These are phyloP conservation scores for Neurospora sp. DNA, from an alignment of 495 filamentous ascomycete genomes.

Conservation along the genomic window DNA sequence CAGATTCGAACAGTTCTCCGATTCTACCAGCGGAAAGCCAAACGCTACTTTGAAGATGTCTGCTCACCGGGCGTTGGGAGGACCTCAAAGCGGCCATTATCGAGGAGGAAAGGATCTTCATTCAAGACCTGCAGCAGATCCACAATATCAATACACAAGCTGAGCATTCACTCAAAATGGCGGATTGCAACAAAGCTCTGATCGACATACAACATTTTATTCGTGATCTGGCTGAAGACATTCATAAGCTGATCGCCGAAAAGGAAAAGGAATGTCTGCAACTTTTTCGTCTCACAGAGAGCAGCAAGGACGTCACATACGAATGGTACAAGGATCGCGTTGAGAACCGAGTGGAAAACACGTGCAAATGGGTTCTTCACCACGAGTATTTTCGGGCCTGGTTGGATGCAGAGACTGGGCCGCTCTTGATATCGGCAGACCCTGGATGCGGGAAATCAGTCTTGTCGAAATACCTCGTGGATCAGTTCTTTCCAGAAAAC, in stretches of 20 bases:
- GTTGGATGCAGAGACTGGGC: constrained; percentile 1
- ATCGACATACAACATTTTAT: not conserved
- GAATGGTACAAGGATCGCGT: constrained; percentile 30
- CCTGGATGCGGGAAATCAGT: constrained; percentile 44
- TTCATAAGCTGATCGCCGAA: not conserved
- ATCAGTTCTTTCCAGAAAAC: constrained; percentile 3
- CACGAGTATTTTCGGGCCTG: constrained; percentile 6
- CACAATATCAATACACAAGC: constrained; percentile 1
- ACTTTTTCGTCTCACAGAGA: constrained; percentile 18
- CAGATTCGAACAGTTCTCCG: constrained; percentile 17
- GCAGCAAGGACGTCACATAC: constrained; percentile 23
- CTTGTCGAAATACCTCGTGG: constrained; percentile 28
- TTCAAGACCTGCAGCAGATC: not conserved
- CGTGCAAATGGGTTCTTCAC: constrained; percentile 25
- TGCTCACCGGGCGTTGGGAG: not conserved
- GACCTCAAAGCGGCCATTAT: not conserved
- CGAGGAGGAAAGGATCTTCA: not conserved
- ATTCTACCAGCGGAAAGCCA: not conserved
- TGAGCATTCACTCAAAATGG: not conserved
- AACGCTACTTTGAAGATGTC: not conserved
- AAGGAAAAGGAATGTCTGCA: constrained; percentile 21
- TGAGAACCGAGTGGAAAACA: constrained; percentile 1
- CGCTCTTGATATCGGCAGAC: constrained; percentile 31
- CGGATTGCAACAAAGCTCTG: not conserved
- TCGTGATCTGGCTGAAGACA: not conserved